Evolutionary conservation across 2,329 filamentous ascomycete genomes (phyloP).

Genomic region (Xylariaceae sp.): DNA sequence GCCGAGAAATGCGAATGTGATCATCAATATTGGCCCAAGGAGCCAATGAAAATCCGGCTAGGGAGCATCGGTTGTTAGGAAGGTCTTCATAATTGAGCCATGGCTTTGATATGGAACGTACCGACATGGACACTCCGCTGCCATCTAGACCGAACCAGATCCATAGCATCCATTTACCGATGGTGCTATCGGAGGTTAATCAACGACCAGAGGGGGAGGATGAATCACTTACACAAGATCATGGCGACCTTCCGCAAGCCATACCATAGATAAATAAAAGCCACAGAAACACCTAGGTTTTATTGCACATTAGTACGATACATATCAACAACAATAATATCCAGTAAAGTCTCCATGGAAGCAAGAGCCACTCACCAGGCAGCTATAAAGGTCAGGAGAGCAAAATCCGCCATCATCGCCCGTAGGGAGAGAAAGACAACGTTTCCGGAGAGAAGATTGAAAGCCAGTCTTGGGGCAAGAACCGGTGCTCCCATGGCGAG

Average conservation of each 20-base stretch:
- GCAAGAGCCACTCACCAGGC: slow-evolving; percentile 59
- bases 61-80: slow-evolving; percentile 17
- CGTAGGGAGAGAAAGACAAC: slow-evolving; percentile 81
- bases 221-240: slow-evolving; percentile 57
- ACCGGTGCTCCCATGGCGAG: slow-evolving; percentile 82
- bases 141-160: slow-evolving; percentile 91
- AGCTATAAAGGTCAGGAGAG: slow-evolving; percentile 75
- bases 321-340: background rate
- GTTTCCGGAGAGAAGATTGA: slow-evolving; percentile 84
- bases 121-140: slow-evolving; percentile 65
- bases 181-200: slow-evolving; percentile 56
- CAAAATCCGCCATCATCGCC: slow-evolving; percentile 87
- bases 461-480: slow-evolving; percentile 78
- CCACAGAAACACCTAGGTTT: slow-evolving; percentile 71
- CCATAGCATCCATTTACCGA: slow-evolving; percentile 91
- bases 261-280: slow-evolving; percentile 79
- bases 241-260: slow-evolving; percentile 73
- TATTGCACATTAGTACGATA: background rate
- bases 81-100: background rate
- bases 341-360: background rate
- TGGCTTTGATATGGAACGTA: slow-evolving; percentile 38
- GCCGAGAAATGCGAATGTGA: slow-evolving; percentile 83
- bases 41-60: slow-evolving; percentile 77
- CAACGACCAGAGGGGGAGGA: background rate
- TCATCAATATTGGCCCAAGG: slow-evolving; percentile 81